Evolutionary conservation across 2,329 filamentous ascomycete species (phyloP).

Genomic region (Cadophora gregata): DNA sequence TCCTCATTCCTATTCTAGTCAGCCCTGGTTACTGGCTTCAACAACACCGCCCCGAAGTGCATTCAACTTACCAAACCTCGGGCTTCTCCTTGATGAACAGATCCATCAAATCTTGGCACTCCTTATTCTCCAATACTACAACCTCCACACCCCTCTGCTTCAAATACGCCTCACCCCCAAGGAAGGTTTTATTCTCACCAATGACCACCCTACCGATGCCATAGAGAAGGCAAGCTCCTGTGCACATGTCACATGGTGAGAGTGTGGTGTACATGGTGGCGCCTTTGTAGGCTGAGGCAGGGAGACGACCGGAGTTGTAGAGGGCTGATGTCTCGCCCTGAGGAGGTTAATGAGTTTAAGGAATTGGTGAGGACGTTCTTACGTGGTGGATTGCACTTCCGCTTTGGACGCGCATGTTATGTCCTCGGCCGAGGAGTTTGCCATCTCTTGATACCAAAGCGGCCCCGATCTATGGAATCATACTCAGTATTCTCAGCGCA

Average conservation of each 20-base stretch:
- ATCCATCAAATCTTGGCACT: conserved; percentile 73
- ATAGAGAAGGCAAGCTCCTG: conserved; percentile 78
- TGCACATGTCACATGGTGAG: conserved; percentile 81
- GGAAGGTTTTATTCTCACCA: conserved; percentile 77
- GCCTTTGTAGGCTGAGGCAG: conserved; percentile 70
- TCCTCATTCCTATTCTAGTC: conserved; percentile 60
- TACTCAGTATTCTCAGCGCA: not conserved
- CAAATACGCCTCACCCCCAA: conserved; percentile 76
- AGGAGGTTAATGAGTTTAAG: not conserved
- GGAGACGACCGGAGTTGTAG: conserved; percentile 74
- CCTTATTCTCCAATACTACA: conserved; percentile 68
- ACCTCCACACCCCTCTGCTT: conserved; percentile 73
- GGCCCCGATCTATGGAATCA: conserved; percentile 54
- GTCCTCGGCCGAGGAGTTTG: conserved; percentile 72
- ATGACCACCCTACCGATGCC: conserved; percentile 76
- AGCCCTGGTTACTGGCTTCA: conserved; percentile 13
- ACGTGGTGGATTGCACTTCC: conserved; percentile 75
- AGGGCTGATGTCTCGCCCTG: conserved; percentile 80
- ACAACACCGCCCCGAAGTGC: too few relatives aligned
- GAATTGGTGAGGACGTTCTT: conserved; percentile 38
- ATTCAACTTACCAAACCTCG: conserved; percentile 67
- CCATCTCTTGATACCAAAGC: conserved; percentile 72
- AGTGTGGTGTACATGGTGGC: conserved; percentile 86
- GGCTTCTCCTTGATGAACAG: conserved; percentile 76
- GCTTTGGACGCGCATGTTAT: conserved; percentile 78